Base-by-base conservation (phyloP, 306 rosid genomes). In the Cicer yamashitae region DNA sequence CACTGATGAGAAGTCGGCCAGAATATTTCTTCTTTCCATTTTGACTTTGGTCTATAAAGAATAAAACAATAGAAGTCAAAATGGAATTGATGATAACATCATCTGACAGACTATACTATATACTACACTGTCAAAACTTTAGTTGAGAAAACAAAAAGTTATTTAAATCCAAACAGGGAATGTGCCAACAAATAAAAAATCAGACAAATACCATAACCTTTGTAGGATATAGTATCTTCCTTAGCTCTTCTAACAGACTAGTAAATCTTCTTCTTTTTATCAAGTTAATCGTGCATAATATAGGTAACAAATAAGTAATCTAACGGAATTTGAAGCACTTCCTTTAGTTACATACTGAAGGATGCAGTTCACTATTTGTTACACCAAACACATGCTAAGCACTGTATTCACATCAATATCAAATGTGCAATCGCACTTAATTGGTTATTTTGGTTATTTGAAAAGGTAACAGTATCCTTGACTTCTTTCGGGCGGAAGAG, bases 1-100 rank as follows among this genome's bases (percentile, higher is more conserved):
- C 99, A 89, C 99, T 96, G 74, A 92, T 96, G 78, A 96, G 89
- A 59, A 96, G 88, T 60, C 97, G 87, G 15, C 94, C 99, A 64
- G 98, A 90, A 84, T 91, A 91, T 67, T 92, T 96, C 88, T 77
- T 96, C 88, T 82, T 92, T 63, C 77, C 96, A 30, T 66, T 71
- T 87, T 76, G 88, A 79, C 40, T 80, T 90, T 72, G 90, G 63
- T 84, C 99, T 96, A 60, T 77, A 77, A 65, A 74, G 65, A 65
- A 61, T 54, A 64, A 75, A 73, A 70, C 48, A 40, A 45, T 34
- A 74, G 37, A 74, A 65, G 57, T 47, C 67, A 60, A 66, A 64
- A 77, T 46, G 30, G 74, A n/a, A 70, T 10, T 48, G 59, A 14
- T 47, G 53, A 73, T 65, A 60, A 72, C 34, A 53, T 39, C 48